Conservation (phyloP, 1,284 basidiomycete genomes). For the Cryptococcus sp. region DNA sequence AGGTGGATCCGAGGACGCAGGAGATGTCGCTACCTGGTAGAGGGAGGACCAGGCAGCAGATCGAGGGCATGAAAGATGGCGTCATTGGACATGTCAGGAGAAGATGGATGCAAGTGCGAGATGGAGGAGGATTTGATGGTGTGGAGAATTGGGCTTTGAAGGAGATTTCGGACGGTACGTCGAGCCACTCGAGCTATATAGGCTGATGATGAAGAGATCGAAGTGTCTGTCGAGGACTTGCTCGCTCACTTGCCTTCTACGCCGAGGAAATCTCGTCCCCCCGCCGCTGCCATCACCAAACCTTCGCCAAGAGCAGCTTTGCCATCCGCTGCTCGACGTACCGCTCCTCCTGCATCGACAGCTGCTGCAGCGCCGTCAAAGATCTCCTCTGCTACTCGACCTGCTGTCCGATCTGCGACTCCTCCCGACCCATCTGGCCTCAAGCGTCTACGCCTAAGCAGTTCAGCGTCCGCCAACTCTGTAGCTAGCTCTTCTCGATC, state of each 20-base stretch:
- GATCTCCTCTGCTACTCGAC: background rate
- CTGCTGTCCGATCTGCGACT: slow-evolving; percentile 5
- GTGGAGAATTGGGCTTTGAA: slow-evolving; percentile 80
- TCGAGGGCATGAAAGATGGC: slow-evolving; percentile 66
- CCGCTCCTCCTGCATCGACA: background rate
- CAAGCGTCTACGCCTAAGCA: slow-evolving; percentile 26
- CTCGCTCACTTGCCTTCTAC: slow-evolving; percentile 25
- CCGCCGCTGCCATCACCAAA: background rate
- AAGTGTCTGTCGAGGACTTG: slow-evolving; percentile 69
- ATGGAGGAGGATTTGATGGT: slow-evolving; percentile 70
- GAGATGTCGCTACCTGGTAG: slow-evolving; percentile 60
- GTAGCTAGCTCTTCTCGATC: slow-evolving; percentile 9
- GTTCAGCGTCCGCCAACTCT: slow-evolving; percentile 26
- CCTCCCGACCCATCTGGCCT: slow-evolving; percentile 25
- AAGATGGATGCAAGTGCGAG: slow-evolving; percentile 67
- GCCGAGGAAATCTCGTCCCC: slow-evolving; percentile 1
- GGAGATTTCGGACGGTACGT: slow-evolving; percentile 75
- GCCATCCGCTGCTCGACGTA: too few relatives aligned
- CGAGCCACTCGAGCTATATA: background rate
- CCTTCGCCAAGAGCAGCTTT: background rate
- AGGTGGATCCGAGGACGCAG: slow-evolving; percentile 58
- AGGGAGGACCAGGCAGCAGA: slow-evolving; percentile 58
- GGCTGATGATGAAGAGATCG: slow-evolving; percentile 57
- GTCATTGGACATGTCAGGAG: slow-evolving; percentile 53
- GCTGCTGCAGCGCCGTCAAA: background rate